Base-by-base conservation (phyloP, 176 grass and related monocot genomes). In the Lolium perenne region DNA sequence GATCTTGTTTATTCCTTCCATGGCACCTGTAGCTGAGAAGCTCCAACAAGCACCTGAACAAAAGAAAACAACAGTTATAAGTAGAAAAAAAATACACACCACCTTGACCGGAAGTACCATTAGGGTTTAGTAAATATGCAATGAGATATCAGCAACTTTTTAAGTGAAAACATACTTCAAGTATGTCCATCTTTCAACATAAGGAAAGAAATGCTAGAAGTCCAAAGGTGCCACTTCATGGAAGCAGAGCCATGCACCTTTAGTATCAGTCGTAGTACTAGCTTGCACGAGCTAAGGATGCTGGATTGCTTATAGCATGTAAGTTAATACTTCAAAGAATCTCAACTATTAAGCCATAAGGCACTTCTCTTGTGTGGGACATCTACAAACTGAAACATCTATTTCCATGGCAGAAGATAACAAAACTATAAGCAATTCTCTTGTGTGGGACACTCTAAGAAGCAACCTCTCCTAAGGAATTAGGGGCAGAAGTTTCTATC, bases 1-100 rank as follows among this genome's bases (percentile, higher is more conserved):
- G 63, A 98, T 95, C 83, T 98, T 94, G 67, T 98, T 98, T 86
- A 98, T 98, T 81, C 96, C 96, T 88, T 98, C 96, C 16, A 98
- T 95, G 58, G 96, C 93, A 78, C 93, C 96, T 86, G 93, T 95
- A 40, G 96, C 93, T 5, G 93, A 95, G 85, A 98, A 98, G 63
- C 93, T 92, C 96, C 96, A 98, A 82, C 96, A 98, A 83, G 92
- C 93, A 80, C 95, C 95, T 98, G 59, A 57, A 84, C 68, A 79
- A 66, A 54, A 77, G 26, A 10, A 66, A 66, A 35, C 26, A 66
- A 66, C 14, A 66, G 26, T 66, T 66, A 43, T 43, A 16, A 66
- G 63, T 35, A 45, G 26, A 66, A 35, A 66, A 29, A 29, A 38
- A 7, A 87, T 50, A 18, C 21, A 92, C 1, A 26, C 20, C 75